A percentile compares a stretch with the other conserved stretches of the same genome.
phyloP scores from a whole-genome alignment of 2,329 filamentous ascomycete species.

The Onygenales sp. region DNA sequence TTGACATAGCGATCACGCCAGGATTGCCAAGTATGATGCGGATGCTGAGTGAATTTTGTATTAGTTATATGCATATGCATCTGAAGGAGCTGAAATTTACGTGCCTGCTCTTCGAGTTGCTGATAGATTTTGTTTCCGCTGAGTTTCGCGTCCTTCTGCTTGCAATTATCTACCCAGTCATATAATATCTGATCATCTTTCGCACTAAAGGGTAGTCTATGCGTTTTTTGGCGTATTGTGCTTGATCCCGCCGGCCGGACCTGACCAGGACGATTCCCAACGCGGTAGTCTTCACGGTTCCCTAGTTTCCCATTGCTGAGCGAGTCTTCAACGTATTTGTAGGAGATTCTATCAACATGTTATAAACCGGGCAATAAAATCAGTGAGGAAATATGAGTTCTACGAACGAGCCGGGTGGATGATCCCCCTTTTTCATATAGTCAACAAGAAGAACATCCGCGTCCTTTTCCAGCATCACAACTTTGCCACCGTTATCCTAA shows the following conservation, averaged over 20 bases:
- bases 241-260: constrained; percentile 37
- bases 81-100: background rate
- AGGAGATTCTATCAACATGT: constrained; percentile 39
- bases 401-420: constrained; percentile 39
- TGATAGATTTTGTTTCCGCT: constrained; percentile 38
- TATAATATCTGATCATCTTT: constrained; percentile 37
- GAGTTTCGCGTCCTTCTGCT: constrained; percentile 21
- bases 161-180: constrained; percentile 33
- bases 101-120: constrained; percentile 30
- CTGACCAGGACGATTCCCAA: constrained; percentile 34
- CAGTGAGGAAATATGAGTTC: constrained; percentile 1
- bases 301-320: constrained; percentile 40
- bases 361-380: constrained; percentile 5
- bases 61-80: background rate
- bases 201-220: constrained; percentile 27
- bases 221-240: constrained; percentile 24
- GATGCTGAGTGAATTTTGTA: constrained; percentile 21
- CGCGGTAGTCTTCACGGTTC: constrained; percentile 38
- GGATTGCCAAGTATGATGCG: constrained; percentile 39
- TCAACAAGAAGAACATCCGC: constrained; percentile 53
- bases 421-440: constrained; percentile 39
- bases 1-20: constrained; percentile 41
- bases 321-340: constrained; percentile 48
- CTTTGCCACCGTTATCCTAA: constrained; percentile 44
- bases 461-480: constrained; percentile 44